Evolutionary conservation across 345 rosid genomes (phyloP), one percentile per base, ranked within the genome.

Genomic region (Psidium friedrichsthalianum): DNA sequence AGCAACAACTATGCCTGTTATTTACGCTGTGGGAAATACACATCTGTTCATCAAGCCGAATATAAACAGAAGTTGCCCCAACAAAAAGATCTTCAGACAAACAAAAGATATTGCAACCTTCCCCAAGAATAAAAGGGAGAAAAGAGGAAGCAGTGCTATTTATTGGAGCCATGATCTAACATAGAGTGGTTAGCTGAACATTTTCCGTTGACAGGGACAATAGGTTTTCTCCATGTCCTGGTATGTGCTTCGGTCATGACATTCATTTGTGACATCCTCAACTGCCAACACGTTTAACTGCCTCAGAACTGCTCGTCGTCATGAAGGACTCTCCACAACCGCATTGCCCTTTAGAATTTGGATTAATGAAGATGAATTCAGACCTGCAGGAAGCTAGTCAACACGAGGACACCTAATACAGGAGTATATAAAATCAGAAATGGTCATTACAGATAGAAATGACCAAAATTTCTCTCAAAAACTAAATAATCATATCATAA

Each of bases 311-410:
- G 85, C 90, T 90, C 57, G 90, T 89, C 49, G 98, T 96, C 96
- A 96, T 92, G 84, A 96, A 96, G 52, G 98, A 96, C 84, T 96
- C 98, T 27, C 98, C 98, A 83, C 98, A 96, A 25, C 98, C 98
- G 83, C 98, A 95, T 85, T 96, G 94, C 27, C 98, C 98, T 91
- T 93, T 89, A 2, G 98, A 96, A 93, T 96, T 95, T 6, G 97
- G 98, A 89, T 95, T 96, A 87, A 96, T 91, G 86, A 95, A 96
- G 51, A 96, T 90, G 85, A 94, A 96, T 87, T 96, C 98, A 51
- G 98, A 94, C 85, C 98, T 96, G 92, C 57, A 24, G 10, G 78
- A 69, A 69, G 78, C 44, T 32, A 32, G 78, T 64, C 78, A 64
- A 32, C 24, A 11, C 6, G 42, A 49, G 44, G 22, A 51, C 85